Base-by-base conservation (phyloP, 2,329 filamentous ascomycete species). In the Diplodia mutila region DNA sequence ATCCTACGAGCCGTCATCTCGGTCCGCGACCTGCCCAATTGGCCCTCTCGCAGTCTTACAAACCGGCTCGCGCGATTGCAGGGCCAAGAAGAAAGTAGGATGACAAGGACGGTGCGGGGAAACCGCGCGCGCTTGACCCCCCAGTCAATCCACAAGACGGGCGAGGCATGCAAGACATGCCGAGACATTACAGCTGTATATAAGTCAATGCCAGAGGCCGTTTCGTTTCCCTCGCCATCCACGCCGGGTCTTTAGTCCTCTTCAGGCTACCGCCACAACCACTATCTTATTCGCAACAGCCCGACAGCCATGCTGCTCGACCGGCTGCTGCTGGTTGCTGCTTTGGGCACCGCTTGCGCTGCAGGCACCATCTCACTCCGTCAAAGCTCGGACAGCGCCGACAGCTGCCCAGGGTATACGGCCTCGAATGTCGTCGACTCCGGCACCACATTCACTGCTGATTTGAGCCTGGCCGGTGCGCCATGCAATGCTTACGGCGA, bases 401-500 rank as follows among this genome's bases (percentile, higher is more conserved):
- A 67, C 49, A 73, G 70, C 49, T 93, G 91, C 73, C 89, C 89
- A 0, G 90, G 91, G 16, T 93, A 93, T 79, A 83, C 75, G 32
- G 90, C 89, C 1, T 85, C 83, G 21, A 87, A 90, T 74, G 82
- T 92, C 16, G 76, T 81, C 63, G 78, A 82, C 61, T 85, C 81
- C 0, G 74, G 77, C 42, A 81, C 80, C 61, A 87, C 87, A 9
- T 80, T 95, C 65, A 91, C 86, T 0, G 93, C 92, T 1, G 85
- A 90, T 70, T 82, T 97, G 57, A 84, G 79, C 2, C 84, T 96
- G 12, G 90, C 90, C 8, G 92, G 91, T 0, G 73, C 82, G 11
- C 83, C 89, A 6, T 90, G 88, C 76, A 86, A 89, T 73, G 80
- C 80, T 18, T 90, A 88, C 71, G 87, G 88, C 57, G 80, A 80